Base-by-base conservation (phyloP, 1,139 yeast genomes). In the Hansenula sp. region DNA sequence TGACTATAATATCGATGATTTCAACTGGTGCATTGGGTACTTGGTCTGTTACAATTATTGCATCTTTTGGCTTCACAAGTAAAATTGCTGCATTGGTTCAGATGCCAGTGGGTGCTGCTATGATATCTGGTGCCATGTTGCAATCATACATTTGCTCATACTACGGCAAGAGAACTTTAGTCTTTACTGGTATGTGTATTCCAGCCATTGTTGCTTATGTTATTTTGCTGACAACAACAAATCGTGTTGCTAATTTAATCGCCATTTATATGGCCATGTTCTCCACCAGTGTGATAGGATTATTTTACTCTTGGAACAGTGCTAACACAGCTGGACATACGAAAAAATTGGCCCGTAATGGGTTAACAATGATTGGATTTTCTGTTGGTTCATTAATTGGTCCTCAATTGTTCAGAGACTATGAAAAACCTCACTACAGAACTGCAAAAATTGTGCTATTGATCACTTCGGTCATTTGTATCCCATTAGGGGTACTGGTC, bases 351-450 rank as follows among this genome's bases (percentile, higher is more conserved):
- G 76, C 81, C 6, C 75, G 77, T 27, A 81, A 77, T 59, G 85
- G 85, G 1, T 57, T 79, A 28, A 72, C 74, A 33, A 72, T 84
- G 61, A 68, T 83, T 44, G 84, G 81, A 1, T 83, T 79, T 56
- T 79, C 86, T 53, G 74, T 76, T 25, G 89, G 93, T 25, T 84
- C 84, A 51, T 67, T 84, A 40, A 69, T 81, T 40, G 91, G 91
- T 0, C 90, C 93, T 3, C 89, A 82, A 59, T 73, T 84, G 38
- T 84, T 83, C 58, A 67, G 76, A 49, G 67, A 65, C 0, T 50
- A 55, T 13, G 79, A 81, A 53, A 79, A 81, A 1, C 89, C 89
- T 13, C 57, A 61, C 27, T 79, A 77, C 51, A 65, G 60, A 21
- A 71, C 76, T 7, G 83, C 80, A 10, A 71, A 73, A 47, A 67